A percentile compares a stretch with the other conserved stretches of the same genome.
Evolutionary conservation across 2,329 filamentous ascomycete genomes (phyloP).

Genomic region (Chaetomium strumarium): DNA sequence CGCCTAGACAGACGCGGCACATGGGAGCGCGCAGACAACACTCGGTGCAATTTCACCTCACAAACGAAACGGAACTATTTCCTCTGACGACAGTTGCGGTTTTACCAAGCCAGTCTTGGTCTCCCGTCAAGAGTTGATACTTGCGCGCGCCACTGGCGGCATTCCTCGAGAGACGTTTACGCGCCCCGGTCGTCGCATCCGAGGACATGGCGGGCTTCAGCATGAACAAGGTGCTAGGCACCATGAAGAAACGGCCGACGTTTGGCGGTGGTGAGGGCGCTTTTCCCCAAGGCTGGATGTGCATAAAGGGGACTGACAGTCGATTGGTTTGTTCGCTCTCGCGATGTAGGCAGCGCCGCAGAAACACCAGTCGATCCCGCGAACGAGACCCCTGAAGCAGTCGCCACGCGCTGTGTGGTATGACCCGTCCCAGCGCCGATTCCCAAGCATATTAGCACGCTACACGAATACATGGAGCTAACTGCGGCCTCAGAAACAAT

Average conservation of each 20-base stretch:
- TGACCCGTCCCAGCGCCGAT: conserved; percentile 27
- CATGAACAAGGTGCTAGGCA: conserved; percentile 52
- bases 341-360: conserved; percentile 17
- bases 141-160: background rate
- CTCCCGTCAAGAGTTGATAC: background rate
- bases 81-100: background rate
- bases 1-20: background rate
- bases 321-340: background rate
- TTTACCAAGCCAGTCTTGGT: background rate
- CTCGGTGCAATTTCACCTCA: no score
- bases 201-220: conserved; percentile 44
- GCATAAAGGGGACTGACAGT: conserved; percentile 4
- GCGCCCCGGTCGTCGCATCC: conserved; percentile 13
- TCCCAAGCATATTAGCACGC: conserved; percentile 1
- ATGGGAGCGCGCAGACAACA: background rate
- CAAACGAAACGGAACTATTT: background rate
- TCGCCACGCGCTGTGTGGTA: conserved; percentile 61
- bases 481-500: conserved; percentile 54
- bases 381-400: conserved; percentile 60
- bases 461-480: conserved; percentile 6
- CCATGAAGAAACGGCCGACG: conserved; percentile 45
- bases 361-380: conserved; percentile 26
- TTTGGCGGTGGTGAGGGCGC: conserved; percentile 12
- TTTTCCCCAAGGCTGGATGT: background rate
- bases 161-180: no score